Evolutionary conservation across 495 filamentous ascomycete species (phyloP), one percentile per base, ranked within the genome.

Genomic region (Penicillium desertorum): DNA sequence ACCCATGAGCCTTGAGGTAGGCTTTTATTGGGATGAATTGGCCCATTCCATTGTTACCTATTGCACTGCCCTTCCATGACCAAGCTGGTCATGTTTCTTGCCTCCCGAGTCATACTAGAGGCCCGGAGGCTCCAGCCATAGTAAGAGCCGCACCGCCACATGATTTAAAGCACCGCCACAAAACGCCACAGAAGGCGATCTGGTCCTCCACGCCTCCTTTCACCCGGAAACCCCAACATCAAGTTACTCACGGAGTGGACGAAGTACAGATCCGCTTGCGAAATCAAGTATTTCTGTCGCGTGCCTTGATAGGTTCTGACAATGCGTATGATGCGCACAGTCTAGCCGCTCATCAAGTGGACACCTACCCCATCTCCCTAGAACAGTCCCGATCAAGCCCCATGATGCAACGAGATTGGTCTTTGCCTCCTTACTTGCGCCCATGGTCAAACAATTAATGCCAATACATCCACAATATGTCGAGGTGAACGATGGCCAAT

Each of bases 301-400:
- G 12, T 16, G 44, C 12, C 43, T 45, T n/a, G 23, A 45, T 45
- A 45, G 44, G 23, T n/a, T 29, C 7, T 12, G 12, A 10, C 14
- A n/a, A 14, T 34, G n/a, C 29, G 37, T 32, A 7, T 39, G 36
- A 39, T 9, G 36, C 36, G 36, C 16, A 39, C 36, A 39, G 36
- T 39, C 36, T 39, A 39, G 36, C 16, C 36, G 36, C 36, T 39
- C 36, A 50, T 34, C 46, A 50, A 37, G 47, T 50, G 47, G 47
- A 50, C 47, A 30, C 16, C 45, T 4, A 23, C 22, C 22, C 45
- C 23, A 29, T 29, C 29, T 14, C 29, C 22, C 14, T 29, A n/a
- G 16, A 22, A 46, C 27, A 14, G 46, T 19, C 25, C 30, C 23
- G 2, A 27, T 16, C 11, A 36, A 23, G 46, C 17, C 36, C 19